These are phyloP conservation scores for Dendrobium catenatum DNA, from an alignment of 106 monocot species.

Conservation along the genomic window DNA sequence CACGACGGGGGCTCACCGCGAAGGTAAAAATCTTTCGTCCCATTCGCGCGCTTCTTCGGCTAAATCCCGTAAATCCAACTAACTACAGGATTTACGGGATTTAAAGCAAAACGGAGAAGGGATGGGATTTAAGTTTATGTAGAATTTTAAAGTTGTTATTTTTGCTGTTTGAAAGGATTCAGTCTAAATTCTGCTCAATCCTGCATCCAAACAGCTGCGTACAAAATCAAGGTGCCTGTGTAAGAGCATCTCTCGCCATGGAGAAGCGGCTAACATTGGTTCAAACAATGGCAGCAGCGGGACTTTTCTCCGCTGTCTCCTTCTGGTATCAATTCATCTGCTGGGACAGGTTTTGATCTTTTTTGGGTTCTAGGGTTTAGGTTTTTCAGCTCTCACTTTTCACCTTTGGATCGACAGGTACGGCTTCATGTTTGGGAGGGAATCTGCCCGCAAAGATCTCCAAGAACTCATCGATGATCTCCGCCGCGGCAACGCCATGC, in stretches of 20 bases:
- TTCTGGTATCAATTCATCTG: slow-evolving; percentile 47
- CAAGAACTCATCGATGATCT: slow-evolving; percentile 70
- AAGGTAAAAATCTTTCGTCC: no score
- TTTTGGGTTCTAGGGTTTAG: background rate
- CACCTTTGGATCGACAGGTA: slow-evolving; percentile 41
- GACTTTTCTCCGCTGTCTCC: slow-evolving; percentile 89
- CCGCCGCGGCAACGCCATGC: slow-evolving; percentile 15
- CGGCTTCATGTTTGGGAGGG: slow-evolving; percentile 97
- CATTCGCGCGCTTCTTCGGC: no score
- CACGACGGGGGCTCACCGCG: no score
- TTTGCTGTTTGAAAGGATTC: no score
- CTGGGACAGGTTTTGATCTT: slow-evolving; percentile 10
- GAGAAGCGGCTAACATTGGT: slow-evolving; percentile 67
- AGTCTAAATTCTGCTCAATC: no score
- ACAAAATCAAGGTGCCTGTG: background rate
- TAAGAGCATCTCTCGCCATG: slow-evolving; percentile 13
- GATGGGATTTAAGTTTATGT: no score
- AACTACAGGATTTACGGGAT: no score
- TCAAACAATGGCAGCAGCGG: slow-evolving; percentile 65
- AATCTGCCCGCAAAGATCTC: slow-evolving; percentile 89
- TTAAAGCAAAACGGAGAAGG: no score
- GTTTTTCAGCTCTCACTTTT: background rate
- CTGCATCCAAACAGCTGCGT: background rate
- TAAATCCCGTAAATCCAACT: no score
- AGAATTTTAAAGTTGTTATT: no score